Base-by-base conservation (phyloP, 1,284 basidiomycete species). In the Malassezia brasiliensis region DNA sequence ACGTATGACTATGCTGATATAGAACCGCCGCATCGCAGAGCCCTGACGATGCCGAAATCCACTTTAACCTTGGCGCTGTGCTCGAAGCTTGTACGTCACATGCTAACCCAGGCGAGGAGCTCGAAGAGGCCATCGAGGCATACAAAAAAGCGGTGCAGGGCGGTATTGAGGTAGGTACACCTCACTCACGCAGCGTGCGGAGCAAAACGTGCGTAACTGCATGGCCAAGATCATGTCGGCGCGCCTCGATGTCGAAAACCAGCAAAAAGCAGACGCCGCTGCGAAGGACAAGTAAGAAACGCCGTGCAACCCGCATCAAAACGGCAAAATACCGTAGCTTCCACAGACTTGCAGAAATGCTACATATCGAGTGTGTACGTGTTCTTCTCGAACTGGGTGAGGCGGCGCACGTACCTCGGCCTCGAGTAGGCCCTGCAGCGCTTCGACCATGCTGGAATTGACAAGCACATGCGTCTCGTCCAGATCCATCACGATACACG, bases 41-140 rank as follows among this genome's bases (percentile, higher is more conserved):
- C 42, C 90, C 90, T 35, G 86, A 90, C 71, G 90, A 94, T 78
- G 84, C 88, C 67, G 90, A 96, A 77, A 90, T 93, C 72, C 85
- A 88, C 31, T 94, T 90, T 80, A 94, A 91, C 78, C 81, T 91
- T 51, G 90, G 86, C 28, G 88, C 87, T 22, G 87, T 90, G 65
- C 79, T 90, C 52, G 88, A 90, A 82, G 88, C 88, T 50, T 83
- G 88, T 69, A n/a, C 38, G 48, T 48, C 15, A 5, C 12, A n/a
- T 11, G 2, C n/a, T 50, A 1, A 42, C 48, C 12, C 39, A 50
- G 39, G 40, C 42, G 87, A 86, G 51, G 80, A 82, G 59, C 79
- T 90, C 28, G 87, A 88, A 69, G 85, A 87, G 74, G 84, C 88
- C 36, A 79, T 90, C 55, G 79, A 80, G 64, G 81, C 87, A 70